phyloP scores from a whole-genome alignment of 805 yeast species.

The Ogataea siamensis region DNA sequence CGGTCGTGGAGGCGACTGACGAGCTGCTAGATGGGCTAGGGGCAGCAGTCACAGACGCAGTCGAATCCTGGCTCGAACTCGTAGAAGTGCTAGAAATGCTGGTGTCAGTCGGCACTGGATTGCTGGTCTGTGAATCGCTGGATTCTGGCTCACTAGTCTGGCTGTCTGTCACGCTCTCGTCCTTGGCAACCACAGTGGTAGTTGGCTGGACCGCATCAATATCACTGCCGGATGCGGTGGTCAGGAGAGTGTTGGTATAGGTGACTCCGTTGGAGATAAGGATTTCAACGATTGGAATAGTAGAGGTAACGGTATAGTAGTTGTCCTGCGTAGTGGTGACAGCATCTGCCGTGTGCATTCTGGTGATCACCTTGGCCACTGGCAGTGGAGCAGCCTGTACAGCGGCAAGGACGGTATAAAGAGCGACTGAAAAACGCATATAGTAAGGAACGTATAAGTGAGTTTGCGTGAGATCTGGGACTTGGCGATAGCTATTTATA shows the following conservation, averaged over 20 bases:
- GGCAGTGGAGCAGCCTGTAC: slow-evolving; percentile 26
- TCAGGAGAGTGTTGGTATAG: slow-evolving; percentile 45
- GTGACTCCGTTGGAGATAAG: slow-evolving; percentile 51
- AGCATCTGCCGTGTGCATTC: slow-evolving; percentile 33
- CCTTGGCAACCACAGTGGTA: slow-evolving; percentile 19
- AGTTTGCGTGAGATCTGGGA: neutral
- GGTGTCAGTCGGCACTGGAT: slow-evolving; percentile 18
- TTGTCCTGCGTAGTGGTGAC: slow-evolving; percentile 31
- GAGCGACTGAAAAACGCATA: slow-evolving; percentile 13
- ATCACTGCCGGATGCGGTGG: slow-evolving; percentile 35
- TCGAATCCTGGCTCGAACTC: slow-evolving; percentile 21
- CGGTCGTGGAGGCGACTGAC: slow-evolving; percentile 14
- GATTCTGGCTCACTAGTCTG: slow-evolving; percentile 6
- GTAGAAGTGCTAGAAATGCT: slow-evolving; percentile 20
- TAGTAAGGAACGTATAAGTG: slow-evolving; percentile 5
- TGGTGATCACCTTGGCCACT: slow-evolving; percentile 24
- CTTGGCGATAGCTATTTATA: slow-evolving; percentile 3
- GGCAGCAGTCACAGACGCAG: slow-evolving; percentile 16
- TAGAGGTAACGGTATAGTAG: slow-evolving; percentile 45
- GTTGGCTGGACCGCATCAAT: slow-evolving; percentile 16
- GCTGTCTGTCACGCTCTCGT: slow-evolving; percentile 10
- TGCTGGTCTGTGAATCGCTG: slow-evolving; percentile 9
- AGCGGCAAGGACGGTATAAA: slow-evolving; percentile 7
- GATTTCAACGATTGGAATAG: slow-evolving; percentile 52
- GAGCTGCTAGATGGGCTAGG: slow-evolving; percentile 15